Percentiles rank a stretch among this genome's conserved stretches.
These are phyloP conservation scores for Dorcoceras hygrometricum DNA, from an alignment of 257 asterid genomes.

Conservation along the genomic window DNA sequence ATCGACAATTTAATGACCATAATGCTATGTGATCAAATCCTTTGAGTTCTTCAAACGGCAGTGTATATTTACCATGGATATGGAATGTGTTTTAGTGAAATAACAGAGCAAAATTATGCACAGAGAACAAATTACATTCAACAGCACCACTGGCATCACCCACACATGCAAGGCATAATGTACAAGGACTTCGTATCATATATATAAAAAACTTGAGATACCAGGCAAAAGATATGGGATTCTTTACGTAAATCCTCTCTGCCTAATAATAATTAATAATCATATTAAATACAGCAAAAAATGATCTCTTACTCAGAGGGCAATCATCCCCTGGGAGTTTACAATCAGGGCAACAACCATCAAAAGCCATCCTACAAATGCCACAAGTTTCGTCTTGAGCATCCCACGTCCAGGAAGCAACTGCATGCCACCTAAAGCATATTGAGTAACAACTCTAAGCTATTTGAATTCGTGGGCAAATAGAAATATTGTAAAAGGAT, in stretches of 20 bases:
- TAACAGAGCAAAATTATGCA: background rate
- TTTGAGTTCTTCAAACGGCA: no score
- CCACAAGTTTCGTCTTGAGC: conserved; percentile 97
- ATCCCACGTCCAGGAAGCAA: conserved; percentile 97
- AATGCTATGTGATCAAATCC: background rate
- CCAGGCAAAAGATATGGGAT: background rate
- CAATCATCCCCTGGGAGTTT: conserved; percentile 93
- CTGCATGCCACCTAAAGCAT: conserved; percentile 71
- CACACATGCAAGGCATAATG: background rate
- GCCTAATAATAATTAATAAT: background rate
- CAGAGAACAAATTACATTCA: background rate
- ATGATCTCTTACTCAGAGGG: conserved; percentile 58
- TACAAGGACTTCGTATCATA: background rate
- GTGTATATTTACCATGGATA: background rate
- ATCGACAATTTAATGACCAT: no score
- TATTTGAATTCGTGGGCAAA: background rate
- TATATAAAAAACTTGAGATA: background rate
- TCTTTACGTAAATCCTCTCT: background rate
- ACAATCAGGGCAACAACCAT: conserved; percentile 92
- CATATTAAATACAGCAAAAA: background rate
- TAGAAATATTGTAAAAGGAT: conserved; percentile 1
- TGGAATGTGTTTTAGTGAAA: background rate
- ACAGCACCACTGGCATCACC: background rate
- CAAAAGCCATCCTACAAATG: conserved; percentile 85
- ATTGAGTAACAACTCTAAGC: conserved; percentile 9